Evolutionary conservation across 2,329 filamentous ascomycete genomes (phyloP).

Genomic region (Fusarium illudens): DNA sequence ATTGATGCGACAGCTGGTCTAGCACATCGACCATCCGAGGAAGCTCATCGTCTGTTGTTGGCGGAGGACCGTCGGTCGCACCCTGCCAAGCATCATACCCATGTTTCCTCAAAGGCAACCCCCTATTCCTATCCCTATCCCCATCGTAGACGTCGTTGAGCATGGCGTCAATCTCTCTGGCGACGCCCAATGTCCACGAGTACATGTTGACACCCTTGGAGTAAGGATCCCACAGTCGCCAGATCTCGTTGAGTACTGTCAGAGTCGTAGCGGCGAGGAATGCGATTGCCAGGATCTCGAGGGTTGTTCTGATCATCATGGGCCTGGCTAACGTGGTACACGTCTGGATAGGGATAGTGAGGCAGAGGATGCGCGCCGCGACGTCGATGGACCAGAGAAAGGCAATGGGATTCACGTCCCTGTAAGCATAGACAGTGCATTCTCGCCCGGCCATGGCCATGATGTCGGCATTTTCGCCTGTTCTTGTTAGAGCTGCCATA

Average conservation of each 20-base stretch:
- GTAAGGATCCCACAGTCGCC: conserved; percentile 41
- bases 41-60: neutral
- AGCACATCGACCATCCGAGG: neutral
- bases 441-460: conserved; percentile 32
- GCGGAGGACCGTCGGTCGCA: neutral
- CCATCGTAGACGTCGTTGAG: conserved; percentile 41
- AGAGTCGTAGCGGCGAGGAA: conserved; percentile 19
- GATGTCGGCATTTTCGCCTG: conserved; percentile 41
- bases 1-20: neutral
- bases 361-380: conserved; percentile 10
- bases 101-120: neutral
- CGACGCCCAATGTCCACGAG: conserved; percentile 41
- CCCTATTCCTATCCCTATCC: conserved; percentile 9
- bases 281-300: conserved; percentile 11
- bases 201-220: conserved; percentile 32
- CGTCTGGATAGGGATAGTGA: conserved; percentile 25
- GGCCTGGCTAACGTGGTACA: conserved; percentile 28
- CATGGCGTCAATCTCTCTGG: conserved; percentile 41
- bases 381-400: conserved; percentile 30
- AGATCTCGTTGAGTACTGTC: conserved; percentile 36
- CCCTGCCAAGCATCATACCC: neutral
- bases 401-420: conserved; percentile 28
- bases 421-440: conserved; percentile 21
- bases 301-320: neutral
- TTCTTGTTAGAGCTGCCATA: neutral